Base-by-base conservation (phyloP, 208 protist genomes). In the Angomonas ambiguus region DNA sequence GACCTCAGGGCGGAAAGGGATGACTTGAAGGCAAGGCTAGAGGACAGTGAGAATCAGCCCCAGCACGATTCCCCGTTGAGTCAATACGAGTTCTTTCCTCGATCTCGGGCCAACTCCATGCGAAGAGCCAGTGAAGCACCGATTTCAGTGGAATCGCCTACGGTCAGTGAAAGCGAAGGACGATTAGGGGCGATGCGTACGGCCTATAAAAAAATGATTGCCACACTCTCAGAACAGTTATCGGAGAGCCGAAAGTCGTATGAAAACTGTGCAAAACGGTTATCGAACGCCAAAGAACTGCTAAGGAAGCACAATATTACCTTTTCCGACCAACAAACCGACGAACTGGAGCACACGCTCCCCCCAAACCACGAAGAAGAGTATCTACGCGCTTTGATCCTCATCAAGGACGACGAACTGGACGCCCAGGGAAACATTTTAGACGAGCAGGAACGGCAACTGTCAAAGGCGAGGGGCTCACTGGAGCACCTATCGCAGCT, bases 381-480 rank as follows among this genome's bases (percentile, higher is more conserved):
- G 0, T 77, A 83, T 27, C 51, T 84, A 1, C 77, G 72, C 45
- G 33, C 85, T 5, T 58, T 89, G 48, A 49, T 94, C 18, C 63
- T 66, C 22, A 53, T 85, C 51, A 84, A 88, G 53, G 80, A 87
- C 24, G 78, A 77, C 8, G 84, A 91, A 67, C 77, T 85, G n/a
- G 81, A 86, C 22, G 69, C 75, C 10, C 74, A 87, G 51, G 67
- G 85, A 42, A 72, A 83, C 41, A 67, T 86, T 2, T 72, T 94
- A 48, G 69, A 73, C 22, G 72, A 83, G 58, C 84, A 91, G 33
- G 82, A 94, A 41, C 56, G 62, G 25, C 66, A 83, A 30, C 66
- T 94, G n/a, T 62, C 65, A 13, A 70, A 67, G 57, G 78, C 74
- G n/a, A 53, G 68, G 5, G 70, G 82, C 6, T 71, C 74, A 18